Evolutionary conservation across 2,329 filamentous ascomycete species (phyloP).

Genomic region (Furcasterigmium sp.): DNA sequence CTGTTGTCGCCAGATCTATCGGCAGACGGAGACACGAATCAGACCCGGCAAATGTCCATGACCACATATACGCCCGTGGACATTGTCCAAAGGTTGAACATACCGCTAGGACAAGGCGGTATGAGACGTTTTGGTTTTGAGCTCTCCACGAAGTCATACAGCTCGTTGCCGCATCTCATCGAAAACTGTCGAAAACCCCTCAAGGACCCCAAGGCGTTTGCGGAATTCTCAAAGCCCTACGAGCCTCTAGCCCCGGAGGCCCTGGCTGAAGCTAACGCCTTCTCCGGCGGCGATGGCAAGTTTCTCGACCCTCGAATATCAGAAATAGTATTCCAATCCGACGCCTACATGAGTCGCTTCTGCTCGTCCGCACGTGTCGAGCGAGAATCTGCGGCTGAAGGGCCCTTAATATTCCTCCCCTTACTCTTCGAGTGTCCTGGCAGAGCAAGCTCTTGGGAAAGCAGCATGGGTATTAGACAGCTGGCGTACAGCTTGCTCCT

Average conservation of each 20-base stretch:
- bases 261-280: not conserved
- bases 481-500: constrained; percentile 49
- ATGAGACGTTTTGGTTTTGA: constrained; percentile 30
- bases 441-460: constrained; percentile 53
- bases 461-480: constrained; percentile 42
- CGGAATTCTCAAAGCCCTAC: constrained; percentile 26
- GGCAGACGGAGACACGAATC: no score
- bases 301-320: constrained; percentile 31
- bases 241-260: not conserved
- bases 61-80: constrained; percentile 22
- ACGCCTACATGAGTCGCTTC: not conserved
- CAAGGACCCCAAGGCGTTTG: constrained; percentile 15
- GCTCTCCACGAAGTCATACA: constrained; percentile 21
- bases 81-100: constrained; percentile 36
- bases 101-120: constrained; percentile 21
- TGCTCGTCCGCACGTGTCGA: constrained; percentile 25
- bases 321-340: constrained; percentile 28
- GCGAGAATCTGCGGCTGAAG: constrained; percentile 18
- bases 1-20: constrained; percentile 11
- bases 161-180: constrained; percentile 11
- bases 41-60: constrained; percentile 17
- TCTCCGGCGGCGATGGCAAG: not conserved
- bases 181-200: constrained; percentile 8
- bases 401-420: constrained; percentile 56
- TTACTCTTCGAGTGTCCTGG: constrained; percentile 52